A percentile compares a stretch with the other conserved stretches of the same genome.
phyloP scores from a whole-genome alignment of 2,329 filamentous ascomycete species.

The Neocucurbitaria cava region DNA sequence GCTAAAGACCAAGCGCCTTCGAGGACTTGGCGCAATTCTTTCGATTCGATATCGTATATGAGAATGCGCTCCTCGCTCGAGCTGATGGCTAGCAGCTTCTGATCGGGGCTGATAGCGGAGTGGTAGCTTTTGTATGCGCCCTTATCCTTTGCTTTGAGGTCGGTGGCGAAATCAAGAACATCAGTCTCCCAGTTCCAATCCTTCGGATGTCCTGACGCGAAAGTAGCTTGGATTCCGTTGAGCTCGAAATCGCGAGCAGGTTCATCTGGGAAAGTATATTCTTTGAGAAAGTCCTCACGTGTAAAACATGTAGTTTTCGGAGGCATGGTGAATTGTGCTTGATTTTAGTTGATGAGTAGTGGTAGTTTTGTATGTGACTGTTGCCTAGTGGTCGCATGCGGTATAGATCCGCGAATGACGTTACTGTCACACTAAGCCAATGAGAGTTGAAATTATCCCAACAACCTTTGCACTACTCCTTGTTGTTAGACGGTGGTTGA shows the following conservation, averaged over 20 bases:
- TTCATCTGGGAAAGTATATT: constrained; percentile 20
- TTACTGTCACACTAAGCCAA: neutral
- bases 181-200: constrained; percentile 18
- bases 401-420: constrained; percentile 17
- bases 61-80: constrained; percentile 16
- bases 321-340: neutral
- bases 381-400: constrained; percentile 11
- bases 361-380: constrained; percentile 5
- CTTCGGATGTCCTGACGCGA: constrained; percentile 23
- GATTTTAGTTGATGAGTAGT: neutral
- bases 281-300: constrained; percentile 14
- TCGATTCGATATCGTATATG: constrained; percentile 29
- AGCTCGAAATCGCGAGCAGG: constrained; percentile 22
- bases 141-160: neutral
- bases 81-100: constrained; percentile 33
- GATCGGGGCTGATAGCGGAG: constrained; percentile 27
- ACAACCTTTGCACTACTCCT: neutral
- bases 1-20: constrained; percentile 25
- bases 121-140: constrained; percentile 6
- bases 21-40: constrained; percentile 31
- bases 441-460: neutral
- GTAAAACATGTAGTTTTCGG: constrained; percentile 2
- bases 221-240: constrained; percentile 16
- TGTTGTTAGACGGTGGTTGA: neutral
- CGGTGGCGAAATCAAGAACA: constrained; percentile 16